phyloP scores from a whole-genome alignment of 352 stramenopile genomes.

The Phytophthora pluvialis region DNA sequence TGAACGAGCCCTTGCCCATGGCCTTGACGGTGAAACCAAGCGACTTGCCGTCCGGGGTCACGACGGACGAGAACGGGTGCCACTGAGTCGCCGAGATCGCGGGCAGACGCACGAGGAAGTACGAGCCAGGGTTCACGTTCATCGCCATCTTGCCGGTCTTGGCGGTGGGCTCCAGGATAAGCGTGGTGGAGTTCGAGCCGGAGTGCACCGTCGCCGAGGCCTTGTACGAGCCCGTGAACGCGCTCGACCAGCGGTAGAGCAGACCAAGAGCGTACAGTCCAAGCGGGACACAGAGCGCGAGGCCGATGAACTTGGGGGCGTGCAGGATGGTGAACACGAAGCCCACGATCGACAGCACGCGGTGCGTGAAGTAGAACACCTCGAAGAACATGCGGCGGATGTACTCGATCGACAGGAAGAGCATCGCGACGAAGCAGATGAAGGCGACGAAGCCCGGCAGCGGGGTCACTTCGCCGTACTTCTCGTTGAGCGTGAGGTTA shows the following conservation, averaged over 20 bases:
- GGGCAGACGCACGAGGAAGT: conserved; percentile 81
- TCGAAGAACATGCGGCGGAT: conserved; percentile 77
- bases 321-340: conserved; percentile 85
- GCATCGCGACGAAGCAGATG: conserved; percentile 61
- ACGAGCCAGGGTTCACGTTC: conserved; percentile 65
- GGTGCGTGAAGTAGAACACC: conserved; percentile 81
- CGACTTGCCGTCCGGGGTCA: conserved; percentile 72
- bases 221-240: conserved; percentile 56
- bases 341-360: conserved; percentile 70
- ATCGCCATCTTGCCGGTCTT: conserved; percentile 70
- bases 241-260: conserved; percentile 57
- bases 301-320: conserved; percentile 54
- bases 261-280: conserved; percentile 65
- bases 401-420: conserved; percentile 58
- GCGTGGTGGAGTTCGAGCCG: conserved; percentile 50
- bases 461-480: conserved; percentile 63
- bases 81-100: conserved; percentile 69
- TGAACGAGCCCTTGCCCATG: conserved; percentile 62
- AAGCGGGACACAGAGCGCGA: conserved; percentile 68
- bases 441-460: conserved; percentile 73
- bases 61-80: conserved; percentile 85
- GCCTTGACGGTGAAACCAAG: conserved; percentile 81
- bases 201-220: conserved; percentile 48
- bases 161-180: conserved; percentile 56
- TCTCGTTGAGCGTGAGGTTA: conserved; percentile 43